Evolutionary conservation across 2,329 filamentous ascomycete genomes (phyloP).

Genomic region (Fusarium ramigenum): DNA sequence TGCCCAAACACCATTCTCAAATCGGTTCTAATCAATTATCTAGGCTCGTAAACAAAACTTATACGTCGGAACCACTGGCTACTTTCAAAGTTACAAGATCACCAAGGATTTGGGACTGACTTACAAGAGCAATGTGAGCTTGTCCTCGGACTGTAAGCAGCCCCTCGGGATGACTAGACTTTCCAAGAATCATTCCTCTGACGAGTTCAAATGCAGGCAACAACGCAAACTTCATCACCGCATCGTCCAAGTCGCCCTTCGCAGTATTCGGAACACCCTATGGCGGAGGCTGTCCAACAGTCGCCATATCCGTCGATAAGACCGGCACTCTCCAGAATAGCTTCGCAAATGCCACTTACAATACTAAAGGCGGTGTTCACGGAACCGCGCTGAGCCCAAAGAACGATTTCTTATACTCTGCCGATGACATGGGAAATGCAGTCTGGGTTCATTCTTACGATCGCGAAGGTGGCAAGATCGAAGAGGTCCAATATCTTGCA

Average conservation of each 20-base stretch:
- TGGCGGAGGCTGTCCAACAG: background rate
- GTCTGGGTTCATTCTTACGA: background rate
- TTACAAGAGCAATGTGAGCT: background rate
- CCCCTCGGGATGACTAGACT: accelerated
- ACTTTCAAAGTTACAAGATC: background rate
- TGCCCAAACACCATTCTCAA: no score
- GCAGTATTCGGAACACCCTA: background rate
- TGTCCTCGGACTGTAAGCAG: background rate
- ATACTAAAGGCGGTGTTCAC: background rate
- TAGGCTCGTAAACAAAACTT: background rate
- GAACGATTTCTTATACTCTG: background rate
- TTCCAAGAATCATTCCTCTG: background rate
- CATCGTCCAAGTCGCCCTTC: background rate
- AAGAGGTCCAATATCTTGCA: background rate
- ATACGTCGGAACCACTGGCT: background rate
- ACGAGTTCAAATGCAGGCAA: background rate
- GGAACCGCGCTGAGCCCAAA: background rate
- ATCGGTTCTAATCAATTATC: no score
- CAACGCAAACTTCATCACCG: background rate
- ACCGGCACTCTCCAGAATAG: background rate
- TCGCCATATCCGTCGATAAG: background rate
- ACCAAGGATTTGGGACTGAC: accelerated
- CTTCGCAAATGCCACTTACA: background rate
- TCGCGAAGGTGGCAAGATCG: background rate
- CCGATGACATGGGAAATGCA: background rate